Conservation (phyloP, 306 rosid genomes). For the Pyrus pyrifolia region DNA sequence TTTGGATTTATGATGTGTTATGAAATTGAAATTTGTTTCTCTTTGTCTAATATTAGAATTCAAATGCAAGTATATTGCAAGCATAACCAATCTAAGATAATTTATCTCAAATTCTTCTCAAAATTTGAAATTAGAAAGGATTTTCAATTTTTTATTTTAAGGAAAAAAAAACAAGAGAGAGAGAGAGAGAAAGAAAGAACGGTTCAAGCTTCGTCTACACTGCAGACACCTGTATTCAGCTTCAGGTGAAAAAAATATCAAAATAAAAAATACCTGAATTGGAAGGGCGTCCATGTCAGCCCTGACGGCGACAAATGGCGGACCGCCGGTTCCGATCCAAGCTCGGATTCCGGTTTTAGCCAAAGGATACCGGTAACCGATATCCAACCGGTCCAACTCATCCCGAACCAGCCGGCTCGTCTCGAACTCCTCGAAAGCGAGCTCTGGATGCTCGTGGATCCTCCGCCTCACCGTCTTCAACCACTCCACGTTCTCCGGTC, state of each 20-base stretch:
- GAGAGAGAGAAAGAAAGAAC: neutral
- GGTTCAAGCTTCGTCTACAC: neutral
- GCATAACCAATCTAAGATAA: neutral
- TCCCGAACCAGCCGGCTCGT: conserved; percentile 62
- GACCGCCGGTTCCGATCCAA: conserved; percentile 83
- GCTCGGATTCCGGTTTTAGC: conserved; percentile 85
- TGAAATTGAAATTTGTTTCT: neutral
- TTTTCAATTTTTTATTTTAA: neutral
- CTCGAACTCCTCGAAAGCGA: conserved; percentile 84
- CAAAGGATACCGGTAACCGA: conserved; percentile 52
- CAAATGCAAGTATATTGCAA: neutral
- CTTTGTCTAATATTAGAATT: neutral
- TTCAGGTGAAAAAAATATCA: neutral
- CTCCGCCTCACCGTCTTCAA: conserved; percentile 50
- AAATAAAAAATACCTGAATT: conserved; percentile 55
- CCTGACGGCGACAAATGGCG: conserved; percentile 86
- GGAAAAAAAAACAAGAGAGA: neutral
- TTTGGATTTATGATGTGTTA: no score
- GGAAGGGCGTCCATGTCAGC: conserved; percentile 99
- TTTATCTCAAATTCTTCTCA: neutral
- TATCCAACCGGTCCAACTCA: conserved; percentile 71
- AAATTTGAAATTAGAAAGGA: neutral
- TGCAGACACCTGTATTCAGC: neutral
- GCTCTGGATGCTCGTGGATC: conserved; percentile 83
- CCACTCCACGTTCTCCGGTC: conserved; percentile 68